Percentiles rank a stretch among this genome's conserved stretches.
These are phyloP conservation scores for Aspergillus sojae DNA, from an alignment of 2,329 filamentous ascomycete genomes.

Conservation along the genomic window DNA sequence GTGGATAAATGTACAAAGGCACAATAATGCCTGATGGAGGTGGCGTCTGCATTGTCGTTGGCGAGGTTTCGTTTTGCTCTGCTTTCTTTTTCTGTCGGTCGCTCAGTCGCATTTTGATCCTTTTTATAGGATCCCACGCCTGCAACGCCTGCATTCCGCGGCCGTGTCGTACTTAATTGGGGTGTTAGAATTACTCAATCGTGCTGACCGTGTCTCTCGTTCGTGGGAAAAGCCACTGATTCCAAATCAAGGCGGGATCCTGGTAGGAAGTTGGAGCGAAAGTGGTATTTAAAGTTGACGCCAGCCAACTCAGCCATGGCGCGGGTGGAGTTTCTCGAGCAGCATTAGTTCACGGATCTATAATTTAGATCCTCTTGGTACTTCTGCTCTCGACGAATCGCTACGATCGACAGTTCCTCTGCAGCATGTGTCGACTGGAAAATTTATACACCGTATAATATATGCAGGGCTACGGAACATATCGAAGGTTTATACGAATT, in stretches of 20 bases:
- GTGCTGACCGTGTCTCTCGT: neutral
- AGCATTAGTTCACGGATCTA: constrained; percentile 1
- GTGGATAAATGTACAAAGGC: constrained; percentile 22
- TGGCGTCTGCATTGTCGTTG: neutral
- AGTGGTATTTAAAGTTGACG: neutral
- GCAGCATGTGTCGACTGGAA: neutral
- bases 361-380: neutral
- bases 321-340: neutral
- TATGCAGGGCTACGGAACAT: neutral
- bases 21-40: constrained; percentile 16
- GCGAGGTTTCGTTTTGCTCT: neutral
- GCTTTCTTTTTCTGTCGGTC: neutral
- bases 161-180: neutral
- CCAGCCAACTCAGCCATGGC: neutral
- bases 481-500: neutral
- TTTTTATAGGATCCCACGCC: constrained; percentile 1
- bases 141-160: neutral
- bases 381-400: neutral
- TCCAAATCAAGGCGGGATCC: neutral
- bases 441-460: neutral
- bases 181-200: neutral
- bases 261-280: neutral
- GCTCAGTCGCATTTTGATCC: neutral
- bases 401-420: neutral
- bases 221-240: no score